Evolutionary conservation across 2,329 filamentous ascomycete species (phyloP), one percentile per base, ranked within the genome.

Genomic region (Ophiocordyceps unilateralis): DNA sequence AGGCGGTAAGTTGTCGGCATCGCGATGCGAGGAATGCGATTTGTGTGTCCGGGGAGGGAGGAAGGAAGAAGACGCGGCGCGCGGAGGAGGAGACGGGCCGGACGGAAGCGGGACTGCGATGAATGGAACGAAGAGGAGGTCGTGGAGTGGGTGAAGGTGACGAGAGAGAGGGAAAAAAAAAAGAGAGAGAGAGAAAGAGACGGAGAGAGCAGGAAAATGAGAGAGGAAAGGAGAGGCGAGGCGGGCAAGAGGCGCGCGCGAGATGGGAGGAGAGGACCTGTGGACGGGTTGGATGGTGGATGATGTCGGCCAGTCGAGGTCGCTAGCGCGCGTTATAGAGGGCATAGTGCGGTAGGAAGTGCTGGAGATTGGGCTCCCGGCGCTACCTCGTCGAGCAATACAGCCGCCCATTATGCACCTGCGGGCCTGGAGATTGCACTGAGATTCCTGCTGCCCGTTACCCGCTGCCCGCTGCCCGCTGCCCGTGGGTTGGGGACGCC

Each of bases 351-450:
- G n/a, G n/a, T n/a, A n/a, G n/a, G n/a, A n/a, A n/a, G n/a, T n/a
- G n/a, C n/a, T n/a, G n/a, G n/a, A n/a, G n/a, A n/a, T n/a, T n/a
- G n/a, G n/a, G n/a, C n/a, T n/a, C n/a, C n/a, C n/a, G n/a, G n/a
- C n/a, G n/a, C n/a, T n/a, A n/a, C n/a, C n/a, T n/a, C n/a, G n/a
- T n/a, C n/a, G n/a, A n/a, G n/a, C n/a, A n/a, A n/a, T n/a, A n/a
- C n/a, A n/a, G n/a, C n/a, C 26, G 26, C 26, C 14, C 14, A 9
- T 9, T 28, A 28, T 28, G 10, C 10, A 19, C 23, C 24, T 38
- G 38, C 37, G 30, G 12, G 40, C 41, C 43, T 48, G 48, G 44
- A 49, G 43, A 50, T 48, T 48, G 44, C 44, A 40, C 39, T 43
- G 40, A 44, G 41, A 36, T 55, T 32, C 40, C 28, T 23, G n/a